Evolutionary conservation across 805 yeast genomes (phyloP).

Genomic region (Barnettozyma siamensis): DNA sequence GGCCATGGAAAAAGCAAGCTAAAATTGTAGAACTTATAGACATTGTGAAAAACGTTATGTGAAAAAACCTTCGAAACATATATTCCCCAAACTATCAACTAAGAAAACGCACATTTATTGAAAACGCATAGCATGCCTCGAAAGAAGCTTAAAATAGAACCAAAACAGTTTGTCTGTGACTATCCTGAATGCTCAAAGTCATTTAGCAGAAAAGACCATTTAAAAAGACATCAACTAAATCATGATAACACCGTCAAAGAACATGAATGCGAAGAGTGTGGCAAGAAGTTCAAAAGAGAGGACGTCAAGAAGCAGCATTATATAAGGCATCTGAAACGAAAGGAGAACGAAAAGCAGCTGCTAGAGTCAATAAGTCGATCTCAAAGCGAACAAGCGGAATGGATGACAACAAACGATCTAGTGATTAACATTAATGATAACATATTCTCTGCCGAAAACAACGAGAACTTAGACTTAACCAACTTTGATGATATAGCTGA

Average conservation of each 20-base stretch:
- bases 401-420: conserved; percentile 13
- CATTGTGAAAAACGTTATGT: too few species aligned
- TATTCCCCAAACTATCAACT: too few species aligned
- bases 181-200: not conserved
- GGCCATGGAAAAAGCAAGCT: too few species aligned
- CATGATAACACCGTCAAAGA: conserved; percentile 45
- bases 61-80: too few species aligned
- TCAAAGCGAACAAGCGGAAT: conserved; percentile 20
- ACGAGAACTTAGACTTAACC: conserved; percentile 4
- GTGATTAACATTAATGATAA: conserved; percentile 7
- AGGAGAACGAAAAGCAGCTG: conserved; percentile 1
- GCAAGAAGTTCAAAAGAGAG: conserved; percentile 55
- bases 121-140: too few species aligned
- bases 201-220: conserved; percentile 39
- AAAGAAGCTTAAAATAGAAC: not conserved
- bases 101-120: too few species aligned
- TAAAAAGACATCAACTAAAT: conserved; percentile 56
- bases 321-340: conserved; percentile 32
- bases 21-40: too few species aligned
- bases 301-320: conserved; percentile 46
- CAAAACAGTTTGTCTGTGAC: not conserved
- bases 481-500: conserved; percentile 15
- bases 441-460: conserved; percentile 1
- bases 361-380: conserved; percentile 15
- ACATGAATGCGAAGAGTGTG: conserved; percentile 47